A percentile compares a stretch with the other conserved stretches of the same genome.
Conservation (phyloP, 495 filamentous ascomycete genomes). For the Aspergillus haitiensis region DNA sequence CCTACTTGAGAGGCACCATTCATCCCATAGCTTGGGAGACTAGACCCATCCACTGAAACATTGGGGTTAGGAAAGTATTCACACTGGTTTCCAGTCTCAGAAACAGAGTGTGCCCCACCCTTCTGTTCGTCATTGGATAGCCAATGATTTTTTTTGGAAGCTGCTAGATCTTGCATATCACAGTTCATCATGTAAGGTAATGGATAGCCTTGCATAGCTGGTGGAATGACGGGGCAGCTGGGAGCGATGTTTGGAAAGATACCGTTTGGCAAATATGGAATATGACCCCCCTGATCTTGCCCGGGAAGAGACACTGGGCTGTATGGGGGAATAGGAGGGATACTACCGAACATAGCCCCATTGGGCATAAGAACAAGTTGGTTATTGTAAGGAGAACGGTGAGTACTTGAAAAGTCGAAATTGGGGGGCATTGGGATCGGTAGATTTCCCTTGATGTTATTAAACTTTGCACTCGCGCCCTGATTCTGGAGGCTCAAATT, state of each 20-base stretch:
- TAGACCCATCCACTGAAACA: slow-evolving; percentile 24
- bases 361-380: slow-evolving; percentile 36
- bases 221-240: slow-evolving; percentile 16
- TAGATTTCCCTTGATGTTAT: slow-evolving; percentile 25
- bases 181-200: slow-evolving; percentile 37
- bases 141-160: slow-evolving; percentile 16
- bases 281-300: slow-evolving; percentile 35
- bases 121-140: slow-evolving; percentile 31
- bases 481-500: slow-evolving; percentile 31
- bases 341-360: slow-evolving; percentile 28
- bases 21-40: slow-evolving; percentile 30
- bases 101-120: slow-evolving; percentile 16
- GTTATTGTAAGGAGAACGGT: slow-evolving; percentile 31
- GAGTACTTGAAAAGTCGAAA: slow-evolving; percentile 31
- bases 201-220: slow-evolving; percentile 28
- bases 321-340: slow-evolving; percentile 31
- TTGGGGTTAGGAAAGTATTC: slow-evolving; percentile 28
- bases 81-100: slow-evolving; percentile 24
- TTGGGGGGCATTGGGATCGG: slow-evolving; percentile 30
- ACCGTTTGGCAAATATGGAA: slow-evolving; percentile 31
- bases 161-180: slow-evolving; percentile 14
- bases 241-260: slow-evolving; percentile 24
- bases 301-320: slow-evolving; percentile 21
- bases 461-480: slow-evolving; percentile 30
- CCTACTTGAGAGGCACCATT: slow-evolving; percentile 27